phyloP scores from a whole-genome alignment of 2,329 filamentous ascomycete genomes.

The Gaeumannomyces sp. region DNA sequence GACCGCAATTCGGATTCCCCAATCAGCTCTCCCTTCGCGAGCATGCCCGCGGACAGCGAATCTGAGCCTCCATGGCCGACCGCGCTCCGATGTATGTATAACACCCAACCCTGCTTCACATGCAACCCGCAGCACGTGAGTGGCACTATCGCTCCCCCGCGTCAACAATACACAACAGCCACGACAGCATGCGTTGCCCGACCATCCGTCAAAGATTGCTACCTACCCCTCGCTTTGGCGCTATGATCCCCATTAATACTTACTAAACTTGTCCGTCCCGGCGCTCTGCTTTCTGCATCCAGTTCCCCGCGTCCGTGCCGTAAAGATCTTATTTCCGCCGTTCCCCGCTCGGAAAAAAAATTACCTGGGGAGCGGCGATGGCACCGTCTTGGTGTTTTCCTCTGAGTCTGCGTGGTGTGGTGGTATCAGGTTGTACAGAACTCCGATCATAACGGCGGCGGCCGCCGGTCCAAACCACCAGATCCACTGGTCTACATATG shows the following conservation, averaged over 20 bases:
- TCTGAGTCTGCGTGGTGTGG: neutral
- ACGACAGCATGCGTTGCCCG: neutral
- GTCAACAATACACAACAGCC: neutral
- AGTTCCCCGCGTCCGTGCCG: neutral
- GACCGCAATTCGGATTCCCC: neutral
- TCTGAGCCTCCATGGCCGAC: no score
- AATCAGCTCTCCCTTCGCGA: neutral
- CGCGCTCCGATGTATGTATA: no score
- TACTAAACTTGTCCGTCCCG: neutral
- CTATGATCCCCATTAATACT: neutral
- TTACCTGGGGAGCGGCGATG: neutral
- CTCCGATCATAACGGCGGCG: neutral
- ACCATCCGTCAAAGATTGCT: neutral
- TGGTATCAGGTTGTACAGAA: neutral
- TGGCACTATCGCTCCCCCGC: neutral
- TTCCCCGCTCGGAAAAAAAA: neutral
- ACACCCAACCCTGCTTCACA: neutral
- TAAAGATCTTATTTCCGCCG: neutral
- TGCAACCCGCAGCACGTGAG: neutral
- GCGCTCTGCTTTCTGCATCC: neutral
- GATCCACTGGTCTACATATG: neutral
- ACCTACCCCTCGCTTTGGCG: neutral
- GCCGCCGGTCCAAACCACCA: neutral
- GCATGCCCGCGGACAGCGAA: neutral
- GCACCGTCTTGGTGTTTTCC: neutral